phyloP scores from a whole-genome alignment of 1,284 basidiomycete species.

The Tranzscheliella williamsii region DNA sequence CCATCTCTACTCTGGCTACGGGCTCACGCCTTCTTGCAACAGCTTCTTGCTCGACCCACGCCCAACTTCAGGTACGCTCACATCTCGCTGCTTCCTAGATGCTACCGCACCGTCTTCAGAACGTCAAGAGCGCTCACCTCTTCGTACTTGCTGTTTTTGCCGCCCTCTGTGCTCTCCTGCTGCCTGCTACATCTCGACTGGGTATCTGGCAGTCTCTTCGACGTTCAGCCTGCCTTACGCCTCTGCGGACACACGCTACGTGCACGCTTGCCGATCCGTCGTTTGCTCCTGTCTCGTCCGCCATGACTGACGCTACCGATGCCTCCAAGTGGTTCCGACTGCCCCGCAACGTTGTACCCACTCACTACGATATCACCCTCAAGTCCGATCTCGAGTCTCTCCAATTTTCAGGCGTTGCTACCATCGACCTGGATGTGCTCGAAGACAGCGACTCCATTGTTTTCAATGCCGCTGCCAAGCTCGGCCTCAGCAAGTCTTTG shows the following conservation, averaged over 20 bases:
- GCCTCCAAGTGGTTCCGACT: constrained; percentile 69
- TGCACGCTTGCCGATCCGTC: constrained; percentile 25
- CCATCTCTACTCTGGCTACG: not conserved
- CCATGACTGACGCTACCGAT: constrained; percentile 40
- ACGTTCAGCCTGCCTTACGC: not conserved
- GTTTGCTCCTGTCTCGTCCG: constrained; percentile 27
- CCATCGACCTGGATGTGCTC: constrained; percentile 75
- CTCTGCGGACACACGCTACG: constrained; percentile 23
- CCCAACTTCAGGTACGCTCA: not conserved
- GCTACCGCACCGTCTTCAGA: not conserved
- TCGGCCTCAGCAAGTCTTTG: constrained; percentile 72
- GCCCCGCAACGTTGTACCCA: constrained; percentile 73
- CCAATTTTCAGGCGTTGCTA: constrained; percentile 77
- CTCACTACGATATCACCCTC: constrained; percentile 80
- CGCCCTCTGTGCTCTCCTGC: not conserved
- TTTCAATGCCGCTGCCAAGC: constrained; percentile 66
- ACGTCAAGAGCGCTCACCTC: not conserved
- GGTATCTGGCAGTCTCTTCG: not conserved
- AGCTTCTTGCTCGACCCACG: not conserved
- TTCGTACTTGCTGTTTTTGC: not conserved
- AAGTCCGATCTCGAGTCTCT: constrained; percentile 76
- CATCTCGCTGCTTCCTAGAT: no score
- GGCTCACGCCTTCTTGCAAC: not conserved
- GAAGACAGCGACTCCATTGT: constrained; percentile 66
- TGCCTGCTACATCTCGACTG: not conserved